These are phyloP conservation scores for Erythrophleum fordii DNA, from an alignment of 306 rosid species.

Conservation along the genomic window DNA sequence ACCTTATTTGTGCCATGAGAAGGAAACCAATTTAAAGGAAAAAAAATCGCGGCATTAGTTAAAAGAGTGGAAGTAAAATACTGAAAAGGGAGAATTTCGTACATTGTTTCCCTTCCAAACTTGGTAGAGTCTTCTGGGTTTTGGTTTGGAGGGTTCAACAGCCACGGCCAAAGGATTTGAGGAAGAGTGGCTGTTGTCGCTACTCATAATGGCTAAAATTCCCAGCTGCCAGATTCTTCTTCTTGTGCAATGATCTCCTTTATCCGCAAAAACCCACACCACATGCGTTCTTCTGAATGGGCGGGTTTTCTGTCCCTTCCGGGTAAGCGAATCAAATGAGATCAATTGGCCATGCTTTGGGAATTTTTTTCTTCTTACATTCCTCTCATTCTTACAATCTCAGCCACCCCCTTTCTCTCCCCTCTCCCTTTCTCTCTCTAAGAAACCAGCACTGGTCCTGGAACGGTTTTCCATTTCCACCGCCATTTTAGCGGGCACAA, in stretches of 20 bases:
- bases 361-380: conserved; percentile 40
- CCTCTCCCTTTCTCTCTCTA: conserved; percentile 42
- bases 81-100: not conserved
- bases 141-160: conserved; percentile 18
- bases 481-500: conserved; percentile 43
- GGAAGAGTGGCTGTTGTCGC: conserved; percentile 37
- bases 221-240: not conserved
- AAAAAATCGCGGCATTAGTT: not conserved
- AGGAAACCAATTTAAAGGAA: not conserved
- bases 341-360: conserved; percentile 32
- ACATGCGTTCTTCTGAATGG: not conserved
- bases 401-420: conserved; percentile 39
- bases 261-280: conserved; percentile 39
- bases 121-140: conserved; percentile 57
- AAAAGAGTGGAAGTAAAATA: not conserved
- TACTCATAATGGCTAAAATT: conserved; percentile 30
- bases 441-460: conserved; percentile 42
- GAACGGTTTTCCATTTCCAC: conserved; percentile 36
- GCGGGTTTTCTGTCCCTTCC: conserved; percentile 27
- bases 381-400: conserved; percentile 42
- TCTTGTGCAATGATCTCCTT: conserved; percentile 21
- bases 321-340: conserved; percentile 42
- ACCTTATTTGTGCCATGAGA: not conserved
- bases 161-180: conserved; percentile 40
- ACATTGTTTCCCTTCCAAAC: conserved; percentile 68